Evolutionary conservation across 2,329 filamentous ascomycete species (phyloP).

Genomic region (Colletotrichum viniferum): DNA sequence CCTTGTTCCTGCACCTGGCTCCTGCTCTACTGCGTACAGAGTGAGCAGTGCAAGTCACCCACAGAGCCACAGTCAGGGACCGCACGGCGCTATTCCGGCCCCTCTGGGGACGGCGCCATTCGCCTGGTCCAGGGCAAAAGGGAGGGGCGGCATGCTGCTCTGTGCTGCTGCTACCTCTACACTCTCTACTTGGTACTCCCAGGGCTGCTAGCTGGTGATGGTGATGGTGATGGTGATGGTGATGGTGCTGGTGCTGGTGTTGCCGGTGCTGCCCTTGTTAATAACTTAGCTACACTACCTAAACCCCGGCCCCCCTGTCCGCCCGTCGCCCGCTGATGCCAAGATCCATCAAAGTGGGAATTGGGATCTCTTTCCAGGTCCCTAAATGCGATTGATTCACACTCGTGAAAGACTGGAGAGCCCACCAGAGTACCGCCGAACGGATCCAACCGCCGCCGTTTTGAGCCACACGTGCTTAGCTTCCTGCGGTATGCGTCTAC

Average conservation of each 20-base stretch:
- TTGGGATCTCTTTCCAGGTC: background rate
- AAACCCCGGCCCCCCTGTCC: background rate
- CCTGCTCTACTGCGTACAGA: background rate
- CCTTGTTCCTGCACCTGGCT: background rate
- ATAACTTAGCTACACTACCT: background rate
- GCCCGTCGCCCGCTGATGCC: conserved; percentile 8
- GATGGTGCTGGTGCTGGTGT: no score
- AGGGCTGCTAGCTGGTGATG: background rate
- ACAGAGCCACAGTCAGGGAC: background rate
- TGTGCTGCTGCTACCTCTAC: background rate
- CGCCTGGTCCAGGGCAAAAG: background rate
- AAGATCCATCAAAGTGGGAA: background rate
- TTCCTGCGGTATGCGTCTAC: background rate
- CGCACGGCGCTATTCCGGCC: conserved; percentile 18
- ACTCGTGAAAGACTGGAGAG: background rate
- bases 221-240: background rate
- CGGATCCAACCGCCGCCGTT: conserved; percentile 16
- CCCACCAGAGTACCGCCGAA: background rate
- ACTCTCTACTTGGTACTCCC: background rate
- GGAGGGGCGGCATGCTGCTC: background rate
- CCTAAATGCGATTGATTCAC: background rate
- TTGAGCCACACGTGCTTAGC: background rate
- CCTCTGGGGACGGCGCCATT: conserved; percentile 13
- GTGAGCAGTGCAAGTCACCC: background rate
- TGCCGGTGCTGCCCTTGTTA: background rate